phyloP scores from a whole-genome alignment of 805 yeast species.

The Metschnikowia corniflorae region DNA sequence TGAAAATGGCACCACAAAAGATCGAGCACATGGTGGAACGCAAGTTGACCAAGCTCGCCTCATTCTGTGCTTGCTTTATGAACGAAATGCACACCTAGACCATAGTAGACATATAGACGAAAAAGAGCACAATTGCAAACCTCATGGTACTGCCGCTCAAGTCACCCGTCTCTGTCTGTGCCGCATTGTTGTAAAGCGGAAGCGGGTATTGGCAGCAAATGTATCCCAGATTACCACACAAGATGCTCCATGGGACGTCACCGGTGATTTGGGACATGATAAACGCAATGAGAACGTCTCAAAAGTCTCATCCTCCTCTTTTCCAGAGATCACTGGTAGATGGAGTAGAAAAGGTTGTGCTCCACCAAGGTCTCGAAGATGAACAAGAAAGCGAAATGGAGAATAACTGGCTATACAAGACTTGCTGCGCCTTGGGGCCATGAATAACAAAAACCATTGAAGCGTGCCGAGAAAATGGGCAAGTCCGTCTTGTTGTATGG shows the following conservation, averaged over 20 bases:
- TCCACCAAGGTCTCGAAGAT: slow-evolving; percentile 36
- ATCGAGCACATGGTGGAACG: slow-evolving; percentile 53
- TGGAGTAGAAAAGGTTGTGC: slow-evolving; percentile 41
- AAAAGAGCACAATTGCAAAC: slow-evolving; percentile 21
- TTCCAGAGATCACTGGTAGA: slow-evolving; percentile 38
- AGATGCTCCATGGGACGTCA: slow-evolving; percentile 46
- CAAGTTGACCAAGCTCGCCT: slow-evolving; percentile 54
- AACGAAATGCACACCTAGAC: slow-evolving; percentile 21
- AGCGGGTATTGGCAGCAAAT: slow-evolving; percentile 58
- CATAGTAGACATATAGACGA: slow-evolving; percentile 18
- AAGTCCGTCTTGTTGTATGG: slow-evolving; percentile 58
- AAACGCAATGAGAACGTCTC: slow-evolving; percentile 37
- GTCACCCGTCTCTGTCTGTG: slow-evolving; percentile 14
- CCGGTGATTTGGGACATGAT: slow-evolving; percentile 37
- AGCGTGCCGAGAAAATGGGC: slow-evolving; percentile 49
- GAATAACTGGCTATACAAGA: slow-evolving; percentile 62
- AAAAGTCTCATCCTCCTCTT: slow-evolving; percentile 44
- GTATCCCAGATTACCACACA: slow-evolving; percentile 55
- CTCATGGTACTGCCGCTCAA: slow-evolving; percentile 36
- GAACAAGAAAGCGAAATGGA: slow-evolving; percentile 43
- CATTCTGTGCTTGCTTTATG: slow-evolving; percentile 46
- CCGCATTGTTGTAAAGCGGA: slow-evolving; percentile 13
- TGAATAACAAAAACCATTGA: slow-evolving; percentile 67
- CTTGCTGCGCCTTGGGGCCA: slow-evolving; percentile 54
- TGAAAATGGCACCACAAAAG: slow-evolving; percentile 52